Evolutionary conservation across 768 basidiomycete species (phyloP).

Genomic region (Asterophora lycoperdoides): DNA sequence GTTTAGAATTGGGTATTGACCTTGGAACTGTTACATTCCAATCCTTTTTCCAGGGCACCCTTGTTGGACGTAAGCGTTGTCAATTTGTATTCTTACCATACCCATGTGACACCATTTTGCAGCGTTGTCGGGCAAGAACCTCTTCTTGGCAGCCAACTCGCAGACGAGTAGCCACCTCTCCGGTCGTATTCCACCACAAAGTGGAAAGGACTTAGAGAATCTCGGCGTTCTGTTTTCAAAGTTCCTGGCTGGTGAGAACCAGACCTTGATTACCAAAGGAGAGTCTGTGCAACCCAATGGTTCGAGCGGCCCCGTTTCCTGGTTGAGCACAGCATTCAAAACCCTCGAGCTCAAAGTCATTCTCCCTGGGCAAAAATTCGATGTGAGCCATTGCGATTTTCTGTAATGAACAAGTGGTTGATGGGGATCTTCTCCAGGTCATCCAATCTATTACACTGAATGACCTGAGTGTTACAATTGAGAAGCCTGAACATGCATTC

Average conservation of each 20-base stretch:
- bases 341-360: constrained; percentile 57
- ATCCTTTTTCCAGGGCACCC: constrained; percentile 50
- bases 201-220: constrained; percentile 44
- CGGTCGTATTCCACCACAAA: constrained; percentile 64
- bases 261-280: constrained; percentile 56
- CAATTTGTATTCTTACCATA: constrained; percentile 1
- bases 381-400: constrained; percentile 28
- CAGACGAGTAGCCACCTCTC: constrained; percentile 48
- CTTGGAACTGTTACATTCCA: constrained; percentile 63
- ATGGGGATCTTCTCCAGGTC: constrained; percentile 30
- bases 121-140: constrained; percentile 50
- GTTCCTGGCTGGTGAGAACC: constrained; percentile 60
- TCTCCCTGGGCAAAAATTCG: constrained; percentile 56
- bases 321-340: constrained; percentile 70
- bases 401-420: background rate
- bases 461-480: constrained; percentile 53
- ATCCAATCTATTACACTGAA: constrained; percentile 60
- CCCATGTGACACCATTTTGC: background rate
- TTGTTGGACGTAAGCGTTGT: constrained; percentile 54
- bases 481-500: constrained; percentile 49
- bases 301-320: constrained; percentile 45
- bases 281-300: constrained; percentile 58
- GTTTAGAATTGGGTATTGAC: constrained; percentile 62
- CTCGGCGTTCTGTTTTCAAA: constrained; percentile 64
- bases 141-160: constrained; percentile 48